Conservation (phyloP, 2,329 filamentous ascomycete genomes). For the Bipolaris oryzae region DNA sequence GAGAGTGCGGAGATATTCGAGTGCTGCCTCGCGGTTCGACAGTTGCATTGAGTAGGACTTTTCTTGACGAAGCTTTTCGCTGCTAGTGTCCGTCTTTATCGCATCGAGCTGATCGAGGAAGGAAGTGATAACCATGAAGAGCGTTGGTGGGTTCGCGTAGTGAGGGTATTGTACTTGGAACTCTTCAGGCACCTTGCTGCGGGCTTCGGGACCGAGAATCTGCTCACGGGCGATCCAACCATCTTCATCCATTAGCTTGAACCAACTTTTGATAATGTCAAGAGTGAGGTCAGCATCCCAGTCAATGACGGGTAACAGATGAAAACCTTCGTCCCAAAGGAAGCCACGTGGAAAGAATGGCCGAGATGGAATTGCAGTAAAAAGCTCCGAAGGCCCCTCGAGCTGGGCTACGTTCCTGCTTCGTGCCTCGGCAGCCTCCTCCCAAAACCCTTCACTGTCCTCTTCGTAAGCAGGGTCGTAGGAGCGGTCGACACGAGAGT, state of each 20-base stretch:
- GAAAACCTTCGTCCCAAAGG: constrained; percentile 98
- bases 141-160: constrained; percentile 94
- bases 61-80: constrained; percentile 44
- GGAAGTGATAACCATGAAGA: constrained; percentile 85
- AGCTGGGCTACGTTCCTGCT: constrained; percentile 69
- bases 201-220: constrained; percentile 87
- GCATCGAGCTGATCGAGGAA: constrained; percentile 79
- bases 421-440: constrained; percentile 82
- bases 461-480: constrained; percentile 94
- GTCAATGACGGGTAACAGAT: constrained; percentile 86
- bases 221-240: constrained; percentile 98
- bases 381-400: constrained; percentile 86
- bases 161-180: constrained; percentile 97
- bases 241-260: constrained; percentile 92
- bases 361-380: constrained; percentile 87
- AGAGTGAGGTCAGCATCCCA: constrained; percentile 87
- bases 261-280: constrained; percentile 94
- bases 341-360: constrained; percentile 97
- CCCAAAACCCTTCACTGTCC: constrained; percentile 94
- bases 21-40: constrained; percentile 69
- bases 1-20: constrained; percentile 74
- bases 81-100: constrained; percentile 43
- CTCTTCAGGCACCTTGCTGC: constrained; percentile 90
- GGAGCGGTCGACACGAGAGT: constrained; percentile 86
- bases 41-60: constrained; percentile 67